Conservation (phyloP, 1,284 basidiomycete species). For the Ceratobasidium sp. region DNA sequence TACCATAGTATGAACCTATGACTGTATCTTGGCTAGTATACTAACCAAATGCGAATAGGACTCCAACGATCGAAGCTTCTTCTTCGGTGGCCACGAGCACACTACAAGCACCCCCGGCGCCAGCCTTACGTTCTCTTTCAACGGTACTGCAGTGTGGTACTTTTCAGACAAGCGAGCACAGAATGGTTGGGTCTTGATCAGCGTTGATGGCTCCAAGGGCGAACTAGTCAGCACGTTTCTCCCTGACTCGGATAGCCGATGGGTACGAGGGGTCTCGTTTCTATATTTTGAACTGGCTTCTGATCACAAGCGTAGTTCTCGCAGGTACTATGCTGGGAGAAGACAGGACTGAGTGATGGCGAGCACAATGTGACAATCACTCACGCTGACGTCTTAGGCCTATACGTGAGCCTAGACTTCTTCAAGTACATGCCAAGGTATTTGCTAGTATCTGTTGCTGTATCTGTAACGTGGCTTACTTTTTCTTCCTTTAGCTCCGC, state of each 20-base stretch:
- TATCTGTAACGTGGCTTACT: neutral
- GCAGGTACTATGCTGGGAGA: too few relatives aligned
- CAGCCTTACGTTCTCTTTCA: slow-evolving; percentile 15
- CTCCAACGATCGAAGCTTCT: neutral
- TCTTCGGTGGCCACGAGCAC: neutral
- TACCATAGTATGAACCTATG: neutral
- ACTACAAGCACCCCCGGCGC: slow-evolving; percentile 9
- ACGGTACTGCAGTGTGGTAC: slow-evolving; percentile 14
- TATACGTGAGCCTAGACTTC: slow-evolving; percentile 5
- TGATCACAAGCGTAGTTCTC: too few relatives aligned
- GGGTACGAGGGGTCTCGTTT: too few relatives aligned
- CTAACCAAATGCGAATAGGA: neutral
- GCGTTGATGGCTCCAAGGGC: slow-evolving; percentile 5
- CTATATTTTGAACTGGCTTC: too few relatives aligned
- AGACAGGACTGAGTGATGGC: too few relatives aligned
- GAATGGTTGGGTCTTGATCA: neutral
- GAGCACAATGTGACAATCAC: too few relatives aligned
- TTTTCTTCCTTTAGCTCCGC: too few relatives aligned
- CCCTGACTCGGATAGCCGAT: too few relatives aligned
- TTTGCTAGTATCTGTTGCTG: too few relatives aligned
- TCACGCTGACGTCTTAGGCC: too few relatives aligned
- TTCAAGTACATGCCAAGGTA: slow-evolving; percentile 4
- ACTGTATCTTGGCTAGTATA: too few relatives aligned
- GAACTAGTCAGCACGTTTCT: neutral
- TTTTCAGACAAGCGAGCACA: slow-evolving; percentile 9